Base-by-base conservation (phyloP, 768 basidiomycete genomes). In the Suillus lakei region DNA sequence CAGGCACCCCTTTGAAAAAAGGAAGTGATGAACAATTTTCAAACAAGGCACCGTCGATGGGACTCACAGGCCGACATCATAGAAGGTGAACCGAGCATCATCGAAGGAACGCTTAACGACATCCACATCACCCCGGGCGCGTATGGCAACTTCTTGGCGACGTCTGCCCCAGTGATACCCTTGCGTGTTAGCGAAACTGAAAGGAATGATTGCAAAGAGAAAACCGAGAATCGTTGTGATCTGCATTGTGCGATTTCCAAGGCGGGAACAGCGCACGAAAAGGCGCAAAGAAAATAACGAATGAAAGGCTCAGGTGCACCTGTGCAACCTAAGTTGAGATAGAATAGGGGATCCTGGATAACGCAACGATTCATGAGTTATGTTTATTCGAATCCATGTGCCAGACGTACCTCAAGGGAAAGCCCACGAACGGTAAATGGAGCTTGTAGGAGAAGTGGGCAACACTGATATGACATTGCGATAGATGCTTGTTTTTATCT, bases 251-350 rank as follows among this genome's bases (percentile, higher is more conserved):
- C 23, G 23, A 54, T 44, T 60, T 59, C 12, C 4, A 54, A 13
- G 32, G 53, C 21, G 36, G 30, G 21, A 54, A 54, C 10, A 12
- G 23, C 41, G 44, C 23, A 38, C 38, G 38, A 28, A 16, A 12
- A 54, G 53, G 30, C 21, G 53, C 53, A 34, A 54, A 32, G 10
- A n/a, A 54, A 9, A 53, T 53, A 32, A n/a, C 5, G 26, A 59
- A 41, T 10, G 39, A 59, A 59, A 41, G 18, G 23, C 18, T 79
- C 84, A 80, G 85, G 85, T 83, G 89, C 90, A 79, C 83, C 89
- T 88, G 80, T 88, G 89, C 89, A 86, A 83, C 88, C 89, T 85
- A 30, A 53, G 58, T 21, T 13, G 21, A 41, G 15, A 18, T 28
- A 41, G 16, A 41, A 30, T 28, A 59, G 39, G 58, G 58, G 36